A percentile compares a stretch with the other conserved stretches of the same genome.
Evolutionary conservation across 768 basidiomycete species (phyloP).

Genomic region (Pleurotus citrinopileatus): DNA sequence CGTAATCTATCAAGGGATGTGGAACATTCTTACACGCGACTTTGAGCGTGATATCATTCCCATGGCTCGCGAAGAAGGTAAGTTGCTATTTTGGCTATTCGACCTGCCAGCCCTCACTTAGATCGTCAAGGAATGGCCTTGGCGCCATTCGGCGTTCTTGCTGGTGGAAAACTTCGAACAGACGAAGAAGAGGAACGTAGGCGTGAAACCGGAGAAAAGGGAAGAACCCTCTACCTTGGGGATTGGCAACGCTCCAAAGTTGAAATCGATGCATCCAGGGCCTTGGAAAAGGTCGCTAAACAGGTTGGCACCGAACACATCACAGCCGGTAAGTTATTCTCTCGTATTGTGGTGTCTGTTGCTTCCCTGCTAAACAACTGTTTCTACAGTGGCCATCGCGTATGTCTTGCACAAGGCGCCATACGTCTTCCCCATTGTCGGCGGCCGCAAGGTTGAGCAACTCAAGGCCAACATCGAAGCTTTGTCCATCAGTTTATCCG

Average conservation of each 20-base stretch:
- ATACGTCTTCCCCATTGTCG: slow-evolving; percentile 49
- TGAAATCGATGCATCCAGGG: slow-evolving; percentile 38
- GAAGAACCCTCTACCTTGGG: slow-evolving; percentile 25
- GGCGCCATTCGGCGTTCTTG: slow-evolving; percentile 31
- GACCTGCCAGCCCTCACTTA: no score
- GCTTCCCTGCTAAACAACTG: background rate
- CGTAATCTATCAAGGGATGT: slow-evolving; percentile 48
- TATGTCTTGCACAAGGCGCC: slow-evolving; percentile 52
- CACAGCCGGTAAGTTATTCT: slow-evolving; percentile 35
- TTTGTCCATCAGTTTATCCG: slow-evolving; percentile 36
- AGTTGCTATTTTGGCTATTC: slow-evolving; percentile 7
- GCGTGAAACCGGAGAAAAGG: slow-evolving; percentile 32
- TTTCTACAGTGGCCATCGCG: slow-evolving; percentile 43
- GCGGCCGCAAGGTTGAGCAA: slow-evolving; percentile 51
- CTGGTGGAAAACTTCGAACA: slow-evolving; percentile 49
- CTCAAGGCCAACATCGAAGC: slow-evolving; percentile 47
- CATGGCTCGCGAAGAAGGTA: slow-evolving; percentile 41
- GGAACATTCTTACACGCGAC: slow-evolving; percentile 42
- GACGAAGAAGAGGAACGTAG: slow-evolving; percentile 37
- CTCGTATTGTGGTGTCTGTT: background rate
- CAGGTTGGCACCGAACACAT: slow-evolving; percentile 47
- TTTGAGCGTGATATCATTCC: slow-evolving; percentile 55
- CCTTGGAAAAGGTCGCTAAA: slow-evolving; percentile 46
- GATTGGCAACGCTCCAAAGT: slow-evolving; percentile 46
- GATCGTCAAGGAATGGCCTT: slow-evolving; percentile 19